A percentile compares a stretch with the other conserved stretches of the same genome.
These are phyloP conservation scores for Fraxinus albicans DNA, from an alignment of 305 asterid genomes.

Conservation along the genomic window DNA sequence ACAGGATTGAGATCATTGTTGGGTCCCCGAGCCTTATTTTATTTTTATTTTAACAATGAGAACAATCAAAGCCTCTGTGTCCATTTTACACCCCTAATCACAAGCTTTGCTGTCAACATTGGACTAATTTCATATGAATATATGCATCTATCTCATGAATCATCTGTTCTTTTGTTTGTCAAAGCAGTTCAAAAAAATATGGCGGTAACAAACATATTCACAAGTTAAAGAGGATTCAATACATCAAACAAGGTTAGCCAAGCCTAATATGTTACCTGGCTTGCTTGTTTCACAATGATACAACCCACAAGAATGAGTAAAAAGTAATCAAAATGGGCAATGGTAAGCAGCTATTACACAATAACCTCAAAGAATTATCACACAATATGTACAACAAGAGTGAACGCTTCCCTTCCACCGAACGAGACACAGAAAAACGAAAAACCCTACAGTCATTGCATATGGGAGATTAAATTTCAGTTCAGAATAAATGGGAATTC, in stretches of 20 bases:
- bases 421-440: slow-evolving; percentile 4
- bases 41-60: not conserved
- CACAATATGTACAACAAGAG: slow-evolving; percentile 66
- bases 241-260: slow-evolving; percentile 1
- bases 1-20: no score
- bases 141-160: not conserved
- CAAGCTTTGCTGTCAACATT: not conserved
- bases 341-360: slow-evolving; percentile 40
- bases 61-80: not conserved
- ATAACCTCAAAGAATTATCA: slow-evolving; percentile 48
- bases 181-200: not conserved
- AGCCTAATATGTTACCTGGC: slow-evolving; percentile 8
- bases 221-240: not conserved
- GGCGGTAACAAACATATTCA: not conserved
- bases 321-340: slow-evolving; percentile 28
- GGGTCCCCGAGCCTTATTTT: not conserved
- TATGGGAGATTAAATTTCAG: slow-evolving; percentile 33
- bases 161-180: not conserved
- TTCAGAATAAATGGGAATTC: slow-evolving; percentile 31
- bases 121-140: not conserved
- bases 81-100: not conserved
- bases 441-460: slow-evolving; percentile 39
- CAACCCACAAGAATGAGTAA: slow-evolving; percentile 17
- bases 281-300: slow-evolving; percentile 16
- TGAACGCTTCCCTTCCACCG: slow-evolving; percentile 33